Evolutionary conservation across 2,329 filamentous ascomycete species (phyloP).

Genomic region (Lachnellula subtilissima): DNA sequence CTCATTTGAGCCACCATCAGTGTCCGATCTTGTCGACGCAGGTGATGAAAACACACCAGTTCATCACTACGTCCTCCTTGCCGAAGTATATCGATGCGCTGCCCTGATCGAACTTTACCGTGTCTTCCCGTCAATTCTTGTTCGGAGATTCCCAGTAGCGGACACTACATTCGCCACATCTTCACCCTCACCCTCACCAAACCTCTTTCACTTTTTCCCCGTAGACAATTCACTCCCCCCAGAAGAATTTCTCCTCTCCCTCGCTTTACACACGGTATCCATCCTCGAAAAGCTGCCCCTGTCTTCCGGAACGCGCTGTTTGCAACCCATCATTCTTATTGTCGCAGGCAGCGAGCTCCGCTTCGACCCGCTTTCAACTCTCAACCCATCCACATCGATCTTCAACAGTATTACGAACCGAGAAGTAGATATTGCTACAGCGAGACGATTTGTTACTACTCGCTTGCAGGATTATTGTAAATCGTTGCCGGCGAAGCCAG

Average conservation of each 20-base stretch:
- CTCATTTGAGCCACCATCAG: slow-evolving; percentile 19
- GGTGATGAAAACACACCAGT: slow-evolving; percentile 29
- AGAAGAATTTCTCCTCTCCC: slow-evolving; percentile 25
- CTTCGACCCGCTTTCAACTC: slow-evolving; percentile 13
- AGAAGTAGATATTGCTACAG: slow-evolving; percentile 26
- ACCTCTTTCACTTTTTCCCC: slow-evolving; percentile 12
- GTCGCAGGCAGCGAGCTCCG: slow-evolving; percentile 23
- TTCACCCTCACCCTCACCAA: not conserved
- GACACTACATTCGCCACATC: slow-evolving; percentile 7
- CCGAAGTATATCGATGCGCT: slow-evolving; percentile 27
- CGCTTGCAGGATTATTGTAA: slow-evolving; percentile 26
- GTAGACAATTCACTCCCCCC: slow-evolving; percentile 14
- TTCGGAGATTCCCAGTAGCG: slow-evolving; percentile 16
- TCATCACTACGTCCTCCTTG: slow-evolving; percentile 27
- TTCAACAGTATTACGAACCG: slow-evolving; percentile 22
- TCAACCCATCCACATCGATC: slow-evolving; percentile 4
- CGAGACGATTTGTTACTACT: slow-evolving; percentile 22
- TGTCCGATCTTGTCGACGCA: slow-evolving; percentile 22
- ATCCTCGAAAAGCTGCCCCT: slow-evolving; percentile 24
- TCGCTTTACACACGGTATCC: slow-evolving; percentile 25
- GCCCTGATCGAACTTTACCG: slow-evolving; percentile 27
- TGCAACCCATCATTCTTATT: slow-evolving; percentile 27
- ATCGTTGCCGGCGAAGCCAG: slow-evolving; percentile 26
- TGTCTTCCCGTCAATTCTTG: slow-evolving; percentile 23
- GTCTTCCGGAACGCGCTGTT: slow-evolving; percentile 25